A percentile compares a stretch with the other conserved stretches of the same genome.
Evolutionary conservation across 192 early-diverging fungal genomes (phyloP).

Genomic region (Phlyctochytrium arcticum): DNA sequence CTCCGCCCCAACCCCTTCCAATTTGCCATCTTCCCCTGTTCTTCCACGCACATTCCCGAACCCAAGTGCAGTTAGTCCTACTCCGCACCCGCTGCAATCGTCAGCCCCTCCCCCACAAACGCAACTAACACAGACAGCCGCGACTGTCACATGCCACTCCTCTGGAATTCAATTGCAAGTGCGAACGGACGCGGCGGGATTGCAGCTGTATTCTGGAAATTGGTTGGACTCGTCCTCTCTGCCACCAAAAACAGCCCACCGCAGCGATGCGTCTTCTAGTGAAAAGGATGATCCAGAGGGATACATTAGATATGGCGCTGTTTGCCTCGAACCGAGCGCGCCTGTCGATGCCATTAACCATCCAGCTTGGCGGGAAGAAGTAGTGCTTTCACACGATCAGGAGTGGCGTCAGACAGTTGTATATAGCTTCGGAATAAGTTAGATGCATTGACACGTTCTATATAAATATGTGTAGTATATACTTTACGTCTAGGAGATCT

Average conservation of each 20-base stretch:
- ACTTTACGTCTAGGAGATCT: too few species aligned
- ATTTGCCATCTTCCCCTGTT: too few species aligned
- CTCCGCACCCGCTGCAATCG: too few species aligned
- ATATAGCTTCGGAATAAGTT: conserved; percentile 26
- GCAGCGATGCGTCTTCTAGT: conserved; percentile 37
- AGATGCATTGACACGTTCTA: too few species aligned
- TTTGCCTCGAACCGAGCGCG: conserved; percentile 55
- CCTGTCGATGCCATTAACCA: conserved; percentile 47
- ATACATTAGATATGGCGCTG: conserved; percentile 55
- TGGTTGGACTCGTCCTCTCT: conserved; percentile 50
- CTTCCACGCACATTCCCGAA: too few species aligned
- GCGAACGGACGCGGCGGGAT: conserved; percentile 63
- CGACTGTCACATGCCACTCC: conserved; percentile 46
- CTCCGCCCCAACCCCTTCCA: background rate
- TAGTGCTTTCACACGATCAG: conserved; percentile 28
- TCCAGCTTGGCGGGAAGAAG: conserved; percentile 14
- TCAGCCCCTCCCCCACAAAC: too few species aligned
- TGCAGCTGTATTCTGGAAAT: conserved; percentile 86
- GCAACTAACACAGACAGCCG: too few species aligned
- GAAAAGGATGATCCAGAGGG: conserved; percentile 18
- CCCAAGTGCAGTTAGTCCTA: too few species aligned
- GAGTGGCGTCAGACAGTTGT: conserved; percentile 31
- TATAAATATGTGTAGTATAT: too few species aligned
- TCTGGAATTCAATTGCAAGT: conserved; percentile 62
- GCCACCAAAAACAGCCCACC: too few species aligned